Evolutionary conservation across 768 basidiomycete species (phyloP), one percentile per base, ranked within the genome.

Genomic region (Xerocomellus amylosporus): DNA sequence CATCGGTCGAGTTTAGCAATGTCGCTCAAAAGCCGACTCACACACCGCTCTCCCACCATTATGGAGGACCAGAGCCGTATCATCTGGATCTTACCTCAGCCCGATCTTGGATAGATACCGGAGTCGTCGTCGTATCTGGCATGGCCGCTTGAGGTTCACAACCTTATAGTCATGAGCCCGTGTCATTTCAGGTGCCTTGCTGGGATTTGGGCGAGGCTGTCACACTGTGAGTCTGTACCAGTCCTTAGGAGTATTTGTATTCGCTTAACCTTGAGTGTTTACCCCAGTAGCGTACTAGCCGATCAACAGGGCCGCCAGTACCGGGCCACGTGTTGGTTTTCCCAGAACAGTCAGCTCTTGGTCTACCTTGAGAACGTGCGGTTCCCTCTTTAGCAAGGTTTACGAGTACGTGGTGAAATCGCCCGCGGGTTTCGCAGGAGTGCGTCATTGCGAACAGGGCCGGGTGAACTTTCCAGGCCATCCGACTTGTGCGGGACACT

Each of bases 381-480:
- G 8, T 43, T 48, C 46, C 58, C 17, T 34, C 50, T 58, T 65
- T 54, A 41, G 53, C 36, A 56, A 51, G 3, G 24, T 48, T 55
- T 51, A 63, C 53, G 63, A 49, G 24, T 22, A 7, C 49, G 50
- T 43, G 58, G 40, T 22, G 49, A 45, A 44, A 30, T 50, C 38
- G 20, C 57, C 64, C 65, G 62, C 59, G 69, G 65, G 43, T 53
- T 63, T 69, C 48, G 53, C 62, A 61, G 49, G 53, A 15, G 30
- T 33, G 55, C 56, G 56, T 64, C 64, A 62, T 48, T 40, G 31
- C 40, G 19, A 46, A 49, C 62, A 58, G 59, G 58, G 58, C 34
- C 47, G 51, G 40, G n/a, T 31, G 43, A 19, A 19, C 28, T 33
- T 34, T 40, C 30, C 17, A 38, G 45, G 19, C 41, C 46, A 40